Percentiles rank a stretch among this genome's conserved stretches.
Conservation (phyloP, 192 early-diverging fungal genomes). For the Coemansia aciculifera region DNA sequence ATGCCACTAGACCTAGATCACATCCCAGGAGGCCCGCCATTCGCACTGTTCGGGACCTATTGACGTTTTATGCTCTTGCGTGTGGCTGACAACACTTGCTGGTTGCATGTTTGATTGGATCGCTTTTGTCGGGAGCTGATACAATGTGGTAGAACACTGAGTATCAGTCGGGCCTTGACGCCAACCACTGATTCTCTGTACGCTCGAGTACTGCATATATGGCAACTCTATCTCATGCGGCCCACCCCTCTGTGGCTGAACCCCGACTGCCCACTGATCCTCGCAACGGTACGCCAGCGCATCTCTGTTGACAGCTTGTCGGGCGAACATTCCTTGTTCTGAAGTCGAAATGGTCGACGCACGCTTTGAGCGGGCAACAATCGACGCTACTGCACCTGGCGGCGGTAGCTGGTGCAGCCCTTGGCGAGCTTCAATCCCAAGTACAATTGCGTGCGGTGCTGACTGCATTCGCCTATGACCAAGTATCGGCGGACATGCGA, state of each 20-base stretch:
- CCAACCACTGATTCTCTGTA: background rate
- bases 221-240: background rate
- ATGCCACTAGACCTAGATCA: conserved; percentile 13
- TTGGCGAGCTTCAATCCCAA: background rate
- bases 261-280: background rate
- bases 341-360: conserved; percentile 29
- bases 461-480: conserved; percentile 22
- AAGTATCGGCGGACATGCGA: background rate
- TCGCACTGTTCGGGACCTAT: conserved; percentile 8
- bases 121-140: background rate
- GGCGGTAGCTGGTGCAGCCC: background rate
- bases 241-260: background rate
- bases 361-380: conserved; percentile 8
- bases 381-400: background rate
- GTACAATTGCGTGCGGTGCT: conserved; percentile 4
- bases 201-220: background rate
- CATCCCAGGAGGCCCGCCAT: conserved; percentile 38
- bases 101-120: background rate
- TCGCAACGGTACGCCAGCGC: background rate
- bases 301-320: background rate
- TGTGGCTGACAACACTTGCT: background rate
- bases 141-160: background rate
- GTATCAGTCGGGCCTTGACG: background rate
- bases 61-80: no score
- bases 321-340: background rate